These are phyloP conservation scores for Adansonia grandidieri DNA, from an alignment of 441 rosid species.

Conservation along the genomic window DNA sequence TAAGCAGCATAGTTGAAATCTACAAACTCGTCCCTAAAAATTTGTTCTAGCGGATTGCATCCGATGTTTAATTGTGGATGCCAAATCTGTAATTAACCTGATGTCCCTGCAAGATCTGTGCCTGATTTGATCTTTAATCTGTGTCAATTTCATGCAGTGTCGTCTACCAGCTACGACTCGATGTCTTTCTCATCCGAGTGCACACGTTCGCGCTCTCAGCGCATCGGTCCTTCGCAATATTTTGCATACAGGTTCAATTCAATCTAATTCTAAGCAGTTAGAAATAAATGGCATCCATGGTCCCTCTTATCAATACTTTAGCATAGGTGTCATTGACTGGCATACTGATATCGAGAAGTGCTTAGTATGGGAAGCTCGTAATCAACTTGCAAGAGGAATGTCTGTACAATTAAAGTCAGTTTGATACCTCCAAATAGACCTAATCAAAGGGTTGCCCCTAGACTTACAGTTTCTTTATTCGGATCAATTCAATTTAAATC, in stretches of 20 bases:
- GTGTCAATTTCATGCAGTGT: slow-evolving; percentile 62
- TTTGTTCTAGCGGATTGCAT: too few species aligned
- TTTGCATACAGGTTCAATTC: slow-evolving; percentile 52
- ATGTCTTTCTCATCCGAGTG: slow-evolving; percentile 93
- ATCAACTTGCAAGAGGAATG: slow-evolving; percentile 71
- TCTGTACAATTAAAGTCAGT: slow-evolving; percentile 44
- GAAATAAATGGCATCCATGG: slow-evolving; percentile 60
- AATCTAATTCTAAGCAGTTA: slow-evolving; percentile 43
- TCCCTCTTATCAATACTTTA: slow-evolving; percentile 61
- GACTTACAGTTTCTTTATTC: too few species aligned
- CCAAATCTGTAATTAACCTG: background rate
- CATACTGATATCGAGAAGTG: slow-evolving; percentile 78
- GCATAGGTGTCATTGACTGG: slow-evolving; percentile 67
- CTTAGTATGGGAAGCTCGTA: slow-evolving; percentile 90
- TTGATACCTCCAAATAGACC: too few species aligned
- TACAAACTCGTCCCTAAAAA: too few species aligned
- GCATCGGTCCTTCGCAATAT: slow-evolving; percentile 83
- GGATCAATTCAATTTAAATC: too few species aligned
- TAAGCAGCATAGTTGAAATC: too few species aligned
- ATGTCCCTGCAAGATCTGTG: background rate
- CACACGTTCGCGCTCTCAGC: slow-evolving; percentile 95
- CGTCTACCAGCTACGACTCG: slow-evolving; percentile 85
- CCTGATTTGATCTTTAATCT: slow-evolving; percentile 33
- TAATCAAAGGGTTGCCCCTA: too few species aligned
- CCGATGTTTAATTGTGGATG: too few species aligned